Base-by-base conservation (phyloP, 1,284 basidiomycete genomes). In the Inonotus hispidus region DNA sequence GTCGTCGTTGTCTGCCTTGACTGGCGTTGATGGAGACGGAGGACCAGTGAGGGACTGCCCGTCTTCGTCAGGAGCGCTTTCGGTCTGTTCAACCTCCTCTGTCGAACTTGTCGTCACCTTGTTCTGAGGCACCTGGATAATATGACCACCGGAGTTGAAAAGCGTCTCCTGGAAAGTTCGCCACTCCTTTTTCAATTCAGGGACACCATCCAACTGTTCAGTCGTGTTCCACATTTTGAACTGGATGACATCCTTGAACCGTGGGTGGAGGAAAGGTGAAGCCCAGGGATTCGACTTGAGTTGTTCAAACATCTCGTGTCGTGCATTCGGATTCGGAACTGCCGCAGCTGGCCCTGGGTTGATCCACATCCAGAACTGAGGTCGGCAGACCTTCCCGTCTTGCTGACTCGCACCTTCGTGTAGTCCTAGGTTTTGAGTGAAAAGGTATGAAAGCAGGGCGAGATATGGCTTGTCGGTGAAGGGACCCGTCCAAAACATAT, bases 141-240 rank as follows among this genome's bases (percentile, higher is more conserved):
- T 74, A 64, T 81, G 75, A 16, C 90, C 90, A 6, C 85, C 88
- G 0, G 88, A 90, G 69, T 90, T 90, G 76, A 93, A 92, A 1
- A 88, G 74, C 66, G 83, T 80, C 62, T 83, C 77, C 63, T 74
- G 72, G 65, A 83, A 76, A 59, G 83, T 80, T 53, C 92, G 79
- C 92, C 92, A 94, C 68, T 91, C 88, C 56, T 88, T 78, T 66
- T 80, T 82, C 49, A 93, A 73, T 71, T 94, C 92, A 3, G 84
- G 83, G 1, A 93, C 79, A 41, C 87, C 85, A 66, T 94, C 92
- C 43, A 94, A 77, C 67, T 93, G 91, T 67, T 93, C 91, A 2
- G 92, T 93, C 39, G 92, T 93, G 70, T 94, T 93, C 92, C 92
- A 94, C 69, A 93, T 79, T 70, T 87, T 90, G 77, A 94, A 94